phyloP scores from a whole-genome alignment of 352 stramenopile species.

The Globisporangium cystogenes region DNA sequence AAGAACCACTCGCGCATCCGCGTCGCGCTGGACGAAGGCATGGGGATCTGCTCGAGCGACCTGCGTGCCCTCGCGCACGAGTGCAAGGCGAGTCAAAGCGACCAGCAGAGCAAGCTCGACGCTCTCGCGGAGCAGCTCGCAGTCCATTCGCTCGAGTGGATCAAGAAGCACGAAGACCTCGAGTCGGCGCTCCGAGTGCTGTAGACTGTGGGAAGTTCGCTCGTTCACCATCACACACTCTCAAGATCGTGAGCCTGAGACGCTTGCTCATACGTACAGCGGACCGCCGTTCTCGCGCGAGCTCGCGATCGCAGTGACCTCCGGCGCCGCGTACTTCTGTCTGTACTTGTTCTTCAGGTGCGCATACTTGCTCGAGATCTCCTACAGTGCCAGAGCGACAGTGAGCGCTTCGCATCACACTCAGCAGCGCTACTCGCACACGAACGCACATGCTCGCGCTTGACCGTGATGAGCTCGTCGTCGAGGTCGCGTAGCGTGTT shows the following conservation, averaged over 20 bases:
- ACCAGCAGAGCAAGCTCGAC: conserved; percentile 33
- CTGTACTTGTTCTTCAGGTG: conserved; percentile 70
- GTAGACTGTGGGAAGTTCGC: too few species aligned
- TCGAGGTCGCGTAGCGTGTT: conserved; percentile 56
- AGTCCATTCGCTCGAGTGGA: conserved; percentile 23
- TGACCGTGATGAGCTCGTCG: conserved; percentile 57
- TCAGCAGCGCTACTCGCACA: background rate
- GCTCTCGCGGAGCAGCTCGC: conserved; percentile 27
- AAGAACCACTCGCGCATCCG: conserved; percentile 51
- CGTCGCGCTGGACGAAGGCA: conserved; percentile 44
- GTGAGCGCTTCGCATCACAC: too few species aligned
- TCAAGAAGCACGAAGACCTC: conserved; percentile 27
- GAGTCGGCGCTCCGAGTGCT: conserved; percentile 26
- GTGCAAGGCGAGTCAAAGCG: conserved; percentile 21
- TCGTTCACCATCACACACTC: too few species aligned
- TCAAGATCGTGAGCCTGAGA: too few species aligned
- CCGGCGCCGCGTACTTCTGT: conserved; percentile 59
- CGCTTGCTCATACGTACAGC: conserved; percentile 32
- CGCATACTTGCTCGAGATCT: conserved; percentile 71
- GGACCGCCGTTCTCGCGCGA: conserved; percentile 8
- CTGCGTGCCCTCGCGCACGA: conserved; percentile 41
- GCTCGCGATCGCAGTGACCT: conserved; percentile 22
- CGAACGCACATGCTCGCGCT: conserved; percentile 54
- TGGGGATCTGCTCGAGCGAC: conserved; percentile 51
- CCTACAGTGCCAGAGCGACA: conserved; percentile 15